Base-by-base conservation (phyloP, 106 monocot species). In the Posidonia australis region DNA sequence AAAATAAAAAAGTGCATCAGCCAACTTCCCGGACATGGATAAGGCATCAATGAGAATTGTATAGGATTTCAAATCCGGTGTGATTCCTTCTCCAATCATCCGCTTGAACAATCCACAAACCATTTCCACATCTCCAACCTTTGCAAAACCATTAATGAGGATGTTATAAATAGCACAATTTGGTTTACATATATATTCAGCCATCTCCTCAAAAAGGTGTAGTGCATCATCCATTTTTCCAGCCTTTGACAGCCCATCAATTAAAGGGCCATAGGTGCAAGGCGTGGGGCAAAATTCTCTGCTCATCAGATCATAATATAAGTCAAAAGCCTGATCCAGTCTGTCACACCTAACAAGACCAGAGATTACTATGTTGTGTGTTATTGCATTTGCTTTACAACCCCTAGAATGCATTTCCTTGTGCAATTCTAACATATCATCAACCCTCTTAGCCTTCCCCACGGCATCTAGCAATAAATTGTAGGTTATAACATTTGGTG, bases 101-200 rank as follows among this genome's bases (percentile, higher is more conserved):
- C 54, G 62, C 51, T 77, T 27, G 54, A 98, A 98, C 9, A 84
- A 48, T n/a, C 81, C 52, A 59, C 63, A 72, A n/a, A 70, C 82
- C 58, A 76, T 84, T 23, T 83, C 80, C 0, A 79, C 31, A 31
- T 84, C 59, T 59, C 96, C 80, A 32, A 78, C 69, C 63, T 87
- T 96, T 27, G 67, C 84, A 74, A 70, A 85, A 12, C 96, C 96
- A 73, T 82, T 84, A 46, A 98, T 77, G 27, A 98, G 78, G 66
- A 98, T 98, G 52, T 98, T 98, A 59, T 87, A 98, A 62, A 98
- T 83, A 17, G 87, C 82, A 73, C 72, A 77, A 68, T 98, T 98
- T 30, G 84, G 84, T 66, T 61, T 85, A 72, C 96, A 98, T 36
- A 81, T 77, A 67, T 78, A 87, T 18, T 70, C 77, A 27, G 74